Conservation (phyloP, 108 stramenopile species). For the Fragilariopsis cylindrus region DNA sequence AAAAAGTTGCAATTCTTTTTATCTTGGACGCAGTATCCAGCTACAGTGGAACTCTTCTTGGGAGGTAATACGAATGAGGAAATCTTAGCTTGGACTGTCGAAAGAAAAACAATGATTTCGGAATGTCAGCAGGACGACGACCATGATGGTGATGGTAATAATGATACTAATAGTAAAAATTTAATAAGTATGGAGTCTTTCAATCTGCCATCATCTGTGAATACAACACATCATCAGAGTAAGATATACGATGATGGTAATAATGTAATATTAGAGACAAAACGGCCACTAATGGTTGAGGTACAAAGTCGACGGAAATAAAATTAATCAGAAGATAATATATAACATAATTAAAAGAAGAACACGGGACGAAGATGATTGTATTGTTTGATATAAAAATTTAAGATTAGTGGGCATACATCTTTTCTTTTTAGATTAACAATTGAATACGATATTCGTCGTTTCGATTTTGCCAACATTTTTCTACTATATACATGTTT, state of each 20-base stretch:
- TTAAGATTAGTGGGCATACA: no score
- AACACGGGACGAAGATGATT: no score
- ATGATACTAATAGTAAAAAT: not conserved
- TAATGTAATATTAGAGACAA: not conserved
- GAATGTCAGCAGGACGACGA: not conserved
- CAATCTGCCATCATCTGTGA: not conserved
- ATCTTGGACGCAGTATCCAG: conserved; percentile 40
- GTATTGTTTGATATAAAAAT: no score
- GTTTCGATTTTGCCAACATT: no score
- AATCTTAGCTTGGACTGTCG: conserved; percentile 2
- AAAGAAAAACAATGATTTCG: not conserved
- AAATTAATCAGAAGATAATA: no score
- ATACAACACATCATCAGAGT: no score
- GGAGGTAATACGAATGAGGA: not conserved
- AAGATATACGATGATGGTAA: not conserved
- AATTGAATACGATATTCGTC: no score
- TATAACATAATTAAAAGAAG: no score
- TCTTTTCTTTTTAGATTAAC: no score
- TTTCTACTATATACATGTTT: no score
- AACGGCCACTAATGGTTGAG: conserved; percentile 1
- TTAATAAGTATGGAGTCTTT: not conserved
- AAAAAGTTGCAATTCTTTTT: conserved; percentile 56
- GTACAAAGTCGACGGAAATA: conserved; percentile 11
- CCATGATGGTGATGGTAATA: not conserved
- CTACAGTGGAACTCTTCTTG: not conserved